Percentiles rank a stretch among this genome's conserved stretches.
phyloP scores from a whole-genome alignment of 2,329 filamentous ascomycete species.

The Mariannaea sp. region DNA sequence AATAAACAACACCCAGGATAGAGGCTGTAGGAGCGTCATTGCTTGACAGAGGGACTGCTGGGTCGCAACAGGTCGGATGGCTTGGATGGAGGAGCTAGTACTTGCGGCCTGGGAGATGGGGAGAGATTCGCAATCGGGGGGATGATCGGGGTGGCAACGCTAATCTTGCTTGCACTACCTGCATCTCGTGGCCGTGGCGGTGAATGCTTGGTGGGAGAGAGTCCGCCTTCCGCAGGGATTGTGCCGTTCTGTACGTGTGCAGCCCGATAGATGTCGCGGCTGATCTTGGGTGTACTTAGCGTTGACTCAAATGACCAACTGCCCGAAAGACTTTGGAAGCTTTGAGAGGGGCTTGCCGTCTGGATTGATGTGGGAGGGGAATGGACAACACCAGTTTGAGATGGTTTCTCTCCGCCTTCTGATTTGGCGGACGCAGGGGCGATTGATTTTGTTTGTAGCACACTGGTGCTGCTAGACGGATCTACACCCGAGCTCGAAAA shows the following conservation, averaged over 20 bases:
- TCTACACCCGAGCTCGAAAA: slow-evolving; percentile 1
- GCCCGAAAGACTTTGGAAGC: slow-evolving; percentile 32
- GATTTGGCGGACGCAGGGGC: slow-evolving; percentile 33
- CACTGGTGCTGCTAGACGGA: slow-evolving; percentile 15
- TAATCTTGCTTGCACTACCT: slow-evolving; percentile 36
- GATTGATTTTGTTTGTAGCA: slow-evolving; percentile 24
- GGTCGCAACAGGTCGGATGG: slow-evolving; percentile 36
- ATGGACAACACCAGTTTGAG: slow-evolving; percentile 11
- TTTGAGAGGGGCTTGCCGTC: slow-evolving; percentile 33
- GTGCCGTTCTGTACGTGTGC: slow-evolving; percentile 40
- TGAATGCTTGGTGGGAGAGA: slow-evolving; percentile 59
- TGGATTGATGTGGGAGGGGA: slow-evolving; percentile 31
- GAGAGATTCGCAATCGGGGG: slow-evolving; percentile 63
- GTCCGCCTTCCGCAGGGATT: slow-evolving; percentile 51
- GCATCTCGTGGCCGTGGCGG: slow-evolving; percentile 46
- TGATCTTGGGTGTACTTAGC: slow-evolving; percentile 38
- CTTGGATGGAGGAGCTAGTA: slow-evolving; percentile 65
- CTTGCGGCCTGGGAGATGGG: slow-evolving; percentile 61
- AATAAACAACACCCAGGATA: background rate
- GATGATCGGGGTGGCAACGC: slow-evolving; percentile 51
- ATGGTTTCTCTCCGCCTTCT: slow-evolving; percentile 24
- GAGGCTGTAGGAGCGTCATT: background rate
- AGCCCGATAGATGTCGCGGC: slow-evolving; percentile 36
- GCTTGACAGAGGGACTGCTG: slow-evolving; percentile 18
- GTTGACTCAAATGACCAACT: slow-evolving; percentile 33